A percentile compares a stretch with the other conserved stretches of the same genome.
Evolutionary conservation across 1,139 yeast species (phyloP).

Genomic region (Hyphopichia buzzinii): DNA sequence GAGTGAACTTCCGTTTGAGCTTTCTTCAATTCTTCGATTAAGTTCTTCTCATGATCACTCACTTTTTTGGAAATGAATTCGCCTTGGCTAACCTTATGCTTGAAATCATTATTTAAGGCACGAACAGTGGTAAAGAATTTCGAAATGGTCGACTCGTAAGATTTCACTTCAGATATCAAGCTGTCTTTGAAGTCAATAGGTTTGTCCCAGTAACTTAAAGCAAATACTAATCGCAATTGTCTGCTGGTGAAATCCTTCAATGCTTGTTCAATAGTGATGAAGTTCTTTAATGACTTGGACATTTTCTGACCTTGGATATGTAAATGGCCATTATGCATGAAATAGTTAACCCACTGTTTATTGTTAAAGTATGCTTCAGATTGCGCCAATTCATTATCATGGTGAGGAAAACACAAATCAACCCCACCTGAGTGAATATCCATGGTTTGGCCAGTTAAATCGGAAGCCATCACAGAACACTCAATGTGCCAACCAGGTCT

Average conservation of each 20-base stretch:
- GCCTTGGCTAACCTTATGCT: conserved; percentile 46
- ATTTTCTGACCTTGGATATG: conserved; percentile 98
- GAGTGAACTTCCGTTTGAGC: conserved; percentile 66
- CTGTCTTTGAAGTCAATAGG: conserved; percentile 90
- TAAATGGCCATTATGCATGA: conserved; percentile 93
- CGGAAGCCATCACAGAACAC: conserved; percentile 98
- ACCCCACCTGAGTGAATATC: conserved; percentile 98
- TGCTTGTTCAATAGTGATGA: conserved; percentile 93
- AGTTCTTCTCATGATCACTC: conserved; percentile 49
- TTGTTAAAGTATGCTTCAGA: conserved; percentile 90
- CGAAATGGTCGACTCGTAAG: conserved; percentile 68
- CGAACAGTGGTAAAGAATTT: conserved; percentile 84
- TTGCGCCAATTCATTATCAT: conserved; percentile 97
- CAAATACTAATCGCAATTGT: conserved; percentile 87
- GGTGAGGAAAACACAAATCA: conserved; percentile 98
- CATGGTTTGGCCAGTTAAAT: conserved; percentile 75
- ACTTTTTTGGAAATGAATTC: conserved; percentile 56
- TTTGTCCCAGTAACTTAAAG: conserved; percentile 87
- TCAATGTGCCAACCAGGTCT: conserved; percentile 99
- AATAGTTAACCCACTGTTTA: conserved; percentile 94
- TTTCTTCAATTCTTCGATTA: conserved; percentile 48
- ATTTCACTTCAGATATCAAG: conserved; percentile 70
- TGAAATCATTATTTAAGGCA: conserved; percentile 67
- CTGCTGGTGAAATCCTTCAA: conserved; percentile 66
- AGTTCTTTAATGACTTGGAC: conserved; percentile 93